Evolutionary conservation across 164 flowering plant species (phyloP).

Genomic region (Pachysandra terminalis): DNA sequence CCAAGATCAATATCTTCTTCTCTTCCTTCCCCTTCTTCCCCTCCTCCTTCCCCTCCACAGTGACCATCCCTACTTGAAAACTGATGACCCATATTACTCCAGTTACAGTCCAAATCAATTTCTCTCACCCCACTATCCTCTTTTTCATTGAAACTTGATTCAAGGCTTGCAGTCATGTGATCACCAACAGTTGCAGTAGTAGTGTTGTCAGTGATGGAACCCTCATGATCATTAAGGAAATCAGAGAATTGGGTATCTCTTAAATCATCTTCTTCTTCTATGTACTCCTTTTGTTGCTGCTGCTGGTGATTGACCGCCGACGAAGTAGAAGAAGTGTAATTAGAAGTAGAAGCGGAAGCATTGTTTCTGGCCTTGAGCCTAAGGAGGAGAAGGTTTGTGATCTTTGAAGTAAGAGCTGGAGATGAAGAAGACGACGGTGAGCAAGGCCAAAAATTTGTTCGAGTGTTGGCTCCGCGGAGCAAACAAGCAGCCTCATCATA

Average conservation of each 20-base stretch:
- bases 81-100: conserved; percentile 3
- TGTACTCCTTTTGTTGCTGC: conserved; percentile 1
- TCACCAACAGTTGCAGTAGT: neutral
- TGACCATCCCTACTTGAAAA: neutral
- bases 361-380: conserved; percentile 43
- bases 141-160: conserved; percentile 2
- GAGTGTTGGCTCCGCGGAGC: conserved; percentile 46
- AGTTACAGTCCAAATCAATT: conserved; percentile 9
- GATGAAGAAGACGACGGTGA: conserved; percentile 21
- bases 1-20: conserved; percentile 18
- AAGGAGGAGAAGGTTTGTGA: conserved; percentile 37
- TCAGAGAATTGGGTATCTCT: conserved; percentile 13
- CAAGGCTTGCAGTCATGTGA: neutral
- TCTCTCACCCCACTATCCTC: neutral
- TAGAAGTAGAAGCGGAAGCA: conserved; percentile 1
- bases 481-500: conserved; percentile 52
- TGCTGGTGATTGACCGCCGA: conserved; percentile 3
- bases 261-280: neutral
- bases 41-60: conserved; percentile 4
- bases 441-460: conserved; percentile 43
- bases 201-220: neutral
- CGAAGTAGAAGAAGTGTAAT: no score
- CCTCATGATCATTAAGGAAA: conserved; percentile 13
- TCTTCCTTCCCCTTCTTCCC: neutral
- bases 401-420: conserved; percentile 42